Evolutionary conservation across 2,329 filamentous ascomycete species (phyloP).

Genomic region (Ophiocordyceps camponoti-floridani): DNA sequence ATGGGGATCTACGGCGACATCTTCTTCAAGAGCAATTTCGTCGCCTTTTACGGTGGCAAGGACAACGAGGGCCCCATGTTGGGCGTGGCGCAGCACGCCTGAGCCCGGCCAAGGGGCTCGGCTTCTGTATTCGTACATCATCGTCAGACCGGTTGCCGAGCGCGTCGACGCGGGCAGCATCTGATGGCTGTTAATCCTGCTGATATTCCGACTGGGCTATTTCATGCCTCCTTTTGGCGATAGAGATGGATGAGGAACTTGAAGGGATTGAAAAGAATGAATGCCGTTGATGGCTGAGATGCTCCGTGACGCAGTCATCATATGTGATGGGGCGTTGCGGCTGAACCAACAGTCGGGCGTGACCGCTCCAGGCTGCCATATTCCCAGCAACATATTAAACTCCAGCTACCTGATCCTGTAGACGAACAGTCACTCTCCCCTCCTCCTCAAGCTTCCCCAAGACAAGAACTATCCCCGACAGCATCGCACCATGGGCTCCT

Average conservation of each 20-base stretch:
- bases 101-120: background rate
- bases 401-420: no score
- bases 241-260: no score
- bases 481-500: background rate
- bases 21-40: conserved; percentile 43
- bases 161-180: background rate
- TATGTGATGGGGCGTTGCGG: background rate
- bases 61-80: conserved; percentile 18
- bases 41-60: conserved; percentile 38
- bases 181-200: background rate
- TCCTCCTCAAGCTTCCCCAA: no score
- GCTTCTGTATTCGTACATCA: background rate
- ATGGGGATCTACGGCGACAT: conserved; percentile 47
- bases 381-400: background rate
- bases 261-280: no score
- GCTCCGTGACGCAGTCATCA: no score
- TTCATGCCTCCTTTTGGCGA: no score
- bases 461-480: no score
- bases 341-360: background rate
- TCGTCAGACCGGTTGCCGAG: background rate
- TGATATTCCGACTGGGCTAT: no score
- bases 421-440: no score
- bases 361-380: background rate
- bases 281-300: no score
- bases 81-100: conserved; percentile 21